Percentiles rank a stretch among this genome's conserved stretches.
phyloP scores from a whole-genome alignment of 176 grass and related monocot genomes.

The Oropetium thomaeum region DNA sequence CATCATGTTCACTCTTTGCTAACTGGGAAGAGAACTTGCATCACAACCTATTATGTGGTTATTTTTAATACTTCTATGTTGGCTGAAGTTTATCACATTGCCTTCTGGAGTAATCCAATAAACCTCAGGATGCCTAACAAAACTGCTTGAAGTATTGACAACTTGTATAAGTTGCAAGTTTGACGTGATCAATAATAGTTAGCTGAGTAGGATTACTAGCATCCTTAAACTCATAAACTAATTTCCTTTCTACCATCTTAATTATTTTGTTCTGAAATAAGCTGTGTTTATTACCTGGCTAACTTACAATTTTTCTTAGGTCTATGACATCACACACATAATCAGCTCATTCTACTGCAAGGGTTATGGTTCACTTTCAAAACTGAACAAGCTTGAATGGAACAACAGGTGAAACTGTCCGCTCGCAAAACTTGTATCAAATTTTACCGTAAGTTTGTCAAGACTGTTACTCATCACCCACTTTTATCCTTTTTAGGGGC shows the following conservation, averaged over 20 bases:
- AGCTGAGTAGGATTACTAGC: background rate
- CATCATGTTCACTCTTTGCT: background rate
- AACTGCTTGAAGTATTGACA: slow-evolving; percentile 6
- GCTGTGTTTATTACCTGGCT: background rate
- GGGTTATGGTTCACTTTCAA: slow-evolving; percentile 86
- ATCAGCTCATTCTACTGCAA: slow-evolving; percentile 87
- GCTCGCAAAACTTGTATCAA: slow-evolving; percentile 17
- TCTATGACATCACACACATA: slow-evolving; percentile 69
- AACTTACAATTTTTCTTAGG: slow-evolving; percentile 38
- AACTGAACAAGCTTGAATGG: slow-evolving; percentile 92
- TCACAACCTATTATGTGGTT: background rate
- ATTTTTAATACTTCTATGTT: background rate
- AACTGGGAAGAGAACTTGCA: background rate
- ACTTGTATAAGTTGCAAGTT: background rate
- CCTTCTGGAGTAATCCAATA: background rate
- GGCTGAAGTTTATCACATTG: background rate
- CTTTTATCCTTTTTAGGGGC: slow-evolving; percentile 54
- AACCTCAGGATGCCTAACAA: background rate
- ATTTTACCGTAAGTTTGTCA: slow-evolving; percentile 14
- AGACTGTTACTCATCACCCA: background rate
- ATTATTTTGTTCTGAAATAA: background rate
- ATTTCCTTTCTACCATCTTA: slow-evolving; percentile 2
- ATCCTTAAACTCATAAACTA: background rate
- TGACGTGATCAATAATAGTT: background rate
- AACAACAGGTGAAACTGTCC: slow-evolving; percentile 67